phyloP scores from a whole-genome alignment of 257 asterid species.

The Solanum etuberosum region DNA sequence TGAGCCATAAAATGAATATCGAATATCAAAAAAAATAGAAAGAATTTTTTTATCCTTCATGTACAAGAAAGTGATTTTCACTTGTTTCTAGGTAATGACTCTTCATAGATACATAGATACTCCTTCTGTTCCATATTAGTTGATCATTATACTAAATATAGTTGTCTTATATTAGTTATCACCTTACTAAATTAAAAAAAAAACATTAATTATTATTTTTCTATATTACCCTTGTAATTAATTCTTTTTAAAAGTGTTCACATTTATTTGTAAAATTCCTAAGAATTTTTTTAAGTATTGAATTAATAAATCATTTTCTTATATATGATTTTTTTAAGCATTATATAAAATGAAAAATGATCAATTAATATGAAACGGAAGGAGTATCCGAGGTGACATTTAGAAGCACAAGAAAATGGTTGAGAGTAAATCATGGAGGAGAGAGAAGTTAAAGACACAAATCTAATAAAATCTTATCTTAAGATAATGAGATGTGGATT shows the following conservation, averaged over 20 bases:
- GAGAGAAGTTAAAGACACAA: background rate
- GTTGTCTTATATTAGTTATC: too few species aligned
- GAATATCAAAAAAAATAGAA: background rate
- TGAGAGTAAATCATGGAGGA: background rate
- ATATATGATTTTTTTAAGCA: background rate
- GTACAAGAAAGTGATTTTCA: background rate
- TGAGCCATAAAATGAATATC: background rate
- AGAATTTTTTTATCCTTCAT: background rate
- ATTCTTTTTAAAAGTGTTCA: too few species aligned
- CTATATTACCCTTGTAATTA: too few species aligned
- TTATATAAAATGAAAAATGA: too few species aligned
- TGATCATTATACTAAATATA: too few species aligned
- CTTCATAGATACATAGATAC: background rate
- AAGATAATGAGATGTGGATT: background rate
- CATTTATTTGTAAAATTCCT: background rate
- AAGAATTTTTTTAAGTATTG: too few species aligned
- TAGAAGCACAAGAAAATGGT: background rate
- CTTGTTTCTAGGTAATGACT: background rate
- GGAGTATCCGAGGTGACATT: background rate
- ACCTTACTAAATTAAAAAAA: too few species aligned
- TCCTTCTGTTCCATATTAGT: too few species aligned
- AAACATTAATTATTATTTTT: too few species aligned
- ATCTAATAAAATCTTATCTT: background rate
- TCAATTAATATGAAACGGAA: background rate
- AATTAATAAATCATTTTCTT: too few species aligned